These are phyloP conservation scores for Diaporthe eres DNA, from an alignment of 2,329 filamentous ascomycete species.

Conservation along the genomic window DNA sequence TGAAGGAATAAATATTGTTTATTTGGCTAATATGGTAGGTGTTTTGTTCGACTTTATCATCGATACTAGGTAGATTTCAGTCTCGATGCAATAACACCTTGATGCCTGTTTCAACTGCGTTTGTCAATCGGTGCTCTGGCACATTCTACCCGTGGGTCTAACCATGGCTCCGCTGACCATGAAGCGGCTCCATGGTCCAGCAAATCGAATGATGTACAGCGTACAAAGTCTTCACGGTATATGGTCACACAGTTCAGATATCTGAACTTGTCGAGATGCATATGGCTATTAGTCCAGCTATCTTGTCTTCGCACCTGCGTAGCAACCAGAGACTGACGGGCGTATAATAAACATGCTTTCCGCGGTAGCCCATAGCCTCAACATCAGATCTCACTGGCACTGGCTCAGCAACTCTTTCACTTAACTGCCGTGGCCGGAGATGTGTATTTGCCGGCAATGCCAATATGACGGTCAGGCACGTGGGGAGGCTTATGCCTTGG, in stretches of 20 bases:
- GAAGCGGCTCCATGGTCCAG: not conserved
- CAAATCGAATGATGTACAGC: no score
- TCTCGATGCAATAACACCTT: not conserved
- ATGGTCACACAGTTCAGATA: not conserved
- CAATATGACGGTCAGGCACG: not conserved
- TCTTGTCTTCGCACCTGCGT: not conserved
- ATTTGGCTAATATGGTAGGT: not conserved
- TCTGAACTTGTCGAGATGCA: not conserved
- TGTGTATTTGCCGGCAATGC: not conserved
- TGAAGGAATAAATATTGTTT: not conserved
- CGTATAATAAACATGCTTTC: not conserved
- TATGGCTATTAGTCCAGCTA: not conserved
- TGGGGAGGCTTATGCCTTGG: constrained; percentile 15
- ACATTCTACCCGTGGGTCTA: not conserved
- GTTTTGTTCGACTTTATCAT: not conserved
- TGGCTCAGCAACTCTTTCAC: no score
- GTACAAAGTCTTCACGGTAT: no score
- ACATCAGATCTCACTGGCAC: not conserved
- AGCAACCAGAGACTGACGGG: not conserved
- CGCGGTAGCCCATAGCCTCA: not conserved
- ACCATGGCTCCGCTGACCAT: not conserved
- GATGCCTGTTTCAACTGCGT: not conserved
- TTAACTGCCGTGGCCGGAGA: not conserved
- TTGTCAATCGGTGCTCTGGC: not conserved
- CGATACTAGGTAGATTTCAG: not conserved